Percentiles rank a stretch among this genome's conserved stretches.
Conservation (phyloP, 1,139 yeast genomes). For the Debaryomycetaceae sp. region DNA sequence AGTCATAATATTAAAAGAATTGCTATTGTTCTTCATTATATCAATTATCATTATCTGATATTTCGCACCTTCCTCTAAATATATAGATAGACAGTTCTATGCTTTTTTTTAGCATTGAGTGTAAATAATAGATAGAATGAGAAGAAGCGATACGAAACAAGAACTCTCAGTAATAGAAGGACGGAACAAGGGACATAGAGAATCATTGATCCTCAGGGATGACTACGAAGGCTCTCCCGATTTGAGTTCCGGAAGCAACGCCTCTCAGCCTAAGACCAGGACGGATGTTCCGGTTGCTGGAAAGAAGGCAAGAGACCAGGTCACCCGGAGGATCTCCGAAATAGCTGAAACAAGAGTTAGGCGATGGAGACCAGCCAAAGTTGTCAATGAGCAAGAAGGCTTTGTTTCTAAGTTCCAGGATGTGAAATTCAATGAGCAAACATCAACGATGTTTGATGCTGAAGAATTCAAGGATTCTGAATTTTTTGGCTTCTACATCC, state of each 20-base stretch:
- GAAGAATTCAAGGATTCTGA: slow-evolving; percentile 34
- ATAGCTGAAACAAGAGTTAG: not conserved
- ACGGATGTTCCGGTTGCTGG: slow-evolving; percentile 30
- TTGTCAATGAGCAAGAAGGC: not conserved
- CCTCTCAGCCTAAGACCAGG: slow-evolving; percentile 29
- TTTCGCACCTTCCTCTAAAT: not conserved
- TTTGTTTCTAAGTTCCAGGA: slow-evolving; percentile 39
- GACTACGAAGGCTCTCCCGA: slow-evolving; percentile 14
- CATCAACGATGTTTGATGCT: slow-evolving; percentile 51
- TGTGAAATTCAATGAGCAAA: slow-evolving; percentile 35
- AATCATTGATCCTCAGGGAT: slow-evolving; percentile 18
- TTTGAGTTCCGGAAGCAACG: not conserved
- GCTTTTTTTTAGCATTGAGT: too few species aligned
- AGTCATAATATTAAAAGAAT: not conserved
- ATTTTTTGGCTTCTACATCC: slow-evolving; percentile 63
- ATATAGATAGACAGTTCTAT: too few species aligned
- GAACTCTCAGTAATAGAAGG: slow-evolving; percentile 18
- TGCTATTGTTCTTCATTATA: not conserved
- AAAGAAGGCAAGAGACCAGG: not conserved
- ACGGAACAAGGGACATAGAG: slow-evolving; percentile 19
- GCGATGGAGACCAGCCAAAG: not conserved
- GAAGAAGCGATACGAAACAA: slow-evolving; percentile 14
- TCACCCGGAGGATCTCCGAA: not conserved
- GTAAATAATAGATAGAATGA: slow-evolving; percentile 1
- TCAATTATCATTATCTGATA: too few species aligned